Evolutionary conservation across 2,329 filamentous ascomycete species (phyloP).

Genomic region (Pseudovirgaria hyperparasitica): DNA sequence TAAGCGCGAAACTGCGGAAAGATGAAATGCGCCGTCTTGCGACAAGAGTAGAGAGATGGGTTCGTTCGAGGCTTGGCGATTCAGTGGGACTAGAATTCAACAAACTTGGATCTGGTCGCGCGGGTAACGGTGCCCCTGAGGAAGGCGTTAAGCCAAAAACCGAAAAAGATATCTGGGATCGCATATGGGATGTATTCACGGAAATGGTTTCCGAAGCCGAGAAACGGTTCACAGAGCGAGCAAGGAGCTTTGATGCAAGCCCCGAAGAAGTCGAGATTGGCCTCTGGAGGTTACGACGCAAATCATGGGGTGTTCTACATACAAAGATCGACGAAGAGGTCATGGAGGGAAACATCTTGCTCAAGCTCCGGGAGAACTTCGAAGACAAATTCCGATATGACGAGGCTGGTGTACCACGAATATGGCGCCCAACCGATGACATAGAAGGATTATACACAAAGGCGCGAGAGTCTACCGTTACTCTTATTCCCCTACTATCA

Average conservation of each 20-base stretch:
- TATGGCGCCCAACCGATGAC: constrained; percentile 93
- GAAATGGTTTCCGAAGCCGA: constrained; percentile 77
- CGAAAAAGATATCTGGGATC: constrained; percentile 90
- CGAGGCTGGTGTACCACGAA: constrained; percentile 82
- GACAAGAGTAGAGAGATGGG: constrained; percentile 85
- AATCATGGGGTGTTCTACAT: constrained; percentile 84
- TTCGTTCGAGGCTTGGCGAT: constrained; percentile 75
- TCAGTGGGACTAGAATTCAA: constrained; percentile 91
- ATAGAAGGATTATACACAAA: constrained; percentile 93
- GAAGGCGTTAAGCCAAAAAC: constrained; percentile 54
- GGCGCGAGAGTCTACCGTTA: constrained; percentile 82
- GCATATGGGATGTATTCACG: constrained; percentile 80
- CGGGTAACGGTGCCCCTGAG: constrained; percentile 69
- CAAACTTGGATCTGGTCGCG: constrained; percentile 79
- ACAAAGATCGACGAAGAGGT: constrained; percentile 94
- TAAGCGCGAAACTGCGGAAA: constrained; percentile 71
- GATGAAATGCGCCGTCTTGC: constrained; percentile 94
- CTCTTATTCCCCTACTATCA: constrained; percentile 77
- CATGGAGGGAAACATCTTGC: constrained; percentile 89
- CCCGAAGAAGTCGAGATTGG: constrained; percentile 85
- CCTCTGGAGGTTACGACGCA: constrained; percentile 80
- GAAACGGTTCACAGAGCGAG: constrained; percentile 70
- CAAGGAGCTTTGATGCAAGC: constrained; percentile 86
- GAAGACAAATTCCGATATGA: constrained; percentile 99
- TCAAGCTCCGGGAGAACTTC: constrained; percentile 96